These are phyloP conservation scores for barley (Hordeum vulgare) DNA, from an alignment of 176 grass and related monocot genomes.

Conservation along the genomic window MorexV3_pseudomolecules_assembly NC_058519.1:630122237-630122736, in stretches of 20 bases:
- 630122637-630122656: background rate
- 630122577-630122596: background rate
- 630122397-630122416: constrained; percentile 2
- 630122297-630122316: too few relatives aligned
- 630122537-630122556: constrained; percentile 8
- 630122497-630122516: background rate
- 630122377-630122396: constrained; percentile 38
- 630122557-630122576: background rate
- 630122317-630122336: constrained; percentile 1
- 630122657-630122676: background rate
- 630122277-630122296: background rate
- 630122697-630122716: background rate
- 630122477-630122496: background rate
- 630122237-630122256: background rate
- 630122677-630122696: background rate
- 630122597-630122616: background rate
- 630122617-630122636: background rate
- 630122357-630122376: constrained; percentile 6
- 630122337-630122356: background rate
- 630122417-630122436: constrained; percentile 12
- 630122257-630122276: background rate
- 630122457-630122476: background rate
- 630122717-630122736: background rate
- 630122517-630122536: background rate
- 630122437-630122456: background rate